Base-by-base conservation (phyloP, 2,329 filamentous ascomycete species). In the Stenocarpella maydis region DNA sequence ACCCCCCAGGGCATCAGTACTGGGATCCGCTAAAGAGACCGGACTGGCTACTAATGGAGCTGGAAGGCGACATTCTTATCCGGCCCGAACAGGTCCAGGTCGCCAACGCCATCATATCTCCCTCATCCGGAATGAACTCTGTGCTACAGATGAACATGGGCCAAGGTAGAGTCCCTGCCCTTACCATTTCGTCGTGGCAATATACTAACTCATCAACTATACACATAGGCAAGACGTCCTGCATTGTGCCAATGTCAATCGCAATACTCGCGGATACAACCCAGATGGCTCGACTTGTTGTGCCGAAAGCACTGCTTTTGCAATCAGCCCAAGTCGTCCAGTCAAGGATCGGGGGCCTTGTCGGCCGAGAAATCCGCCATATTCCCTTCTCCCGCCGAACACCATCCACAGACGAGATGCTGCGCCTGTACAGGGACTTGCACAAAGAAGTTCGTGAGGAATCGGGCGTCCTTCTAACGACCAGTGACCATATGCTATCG, bases 71-170 rank as follows among this genome's bases (percentile, higher is more conserved):
- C 69, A 77, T 93, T 2, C 80, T 90, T 34, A 88, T 93, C 65
- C 85, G 91, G 0, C 79, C 82, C 0, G 85, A 86, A 3, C 90
- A 93, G 72, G 82, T 90, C 0, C 82, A 88, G 5, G 89, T 93
- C 8, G 90, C 90, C 0, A 72, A 80, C 1, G 86, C 88, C 0
- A 92, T 87, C 21, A 88, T 90, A 1, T 78, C 78, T 0, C 90
- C 90, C 0, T 67, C 73, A 0, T 87, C 85, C 0, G 78, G 80
- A 0, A 72, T 77, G 0, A 91, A 91, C 70, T 88, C 88, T 0
- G 87, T 91, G 0, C 72, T 91, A 1, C 90, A 92, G 71, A 84
- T 92, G 77, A 88, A 91, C 71, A 92, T 92, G 89, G 90, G 90
- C 0, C 84, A 90, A 79, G 86, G 85, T 79, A 75, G 2, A 74